Evolutionary conservation across 306 rosid species (phyloP), one percentile per base, ranked within the genome.

Genomic region (Sphenostylis stenocarpa): DNA sequence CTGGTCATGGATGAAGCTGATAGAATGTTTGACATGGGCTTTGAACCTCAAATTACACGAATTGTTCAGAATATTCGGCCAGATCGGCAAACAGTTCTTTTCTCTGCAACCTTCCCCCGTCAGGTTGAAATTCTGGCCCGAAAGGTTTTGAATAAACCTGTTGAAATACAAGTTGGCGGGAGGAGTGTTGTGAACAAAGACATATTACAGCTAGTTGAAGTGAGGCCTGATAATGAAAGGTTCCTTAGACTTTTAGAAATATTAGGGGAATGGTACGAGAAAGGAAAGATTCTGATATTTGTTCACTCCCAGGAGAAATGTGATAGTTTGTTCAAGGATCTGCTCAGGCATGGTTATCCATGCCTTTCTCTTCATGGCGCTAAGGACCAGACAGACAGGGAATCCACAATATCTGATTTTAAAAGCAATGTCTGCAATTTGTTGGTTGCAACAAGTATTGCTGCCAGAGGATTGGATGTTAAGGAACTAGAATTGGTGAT

Each of bases 21-120:
- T 87, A 85, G 97, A 70, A 94, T 94, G 98, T 91, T 94, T 85
- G 98, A 94, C 88, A 94, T 94, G 98, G 98, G 98, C 29, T 94
- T 94, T 82, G 97, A 94, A 79, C 98, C 98, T 53, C 98, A 94
- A 78, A 94, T 94, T 84, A 91, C 96, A 74, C 83, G 96, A 79
- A 94, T 94, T 77, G 98, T 94, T 80, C 96, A 94, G 81, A 90
- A 94, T 77, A 90, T 94, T 64, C 88, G 84, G 16, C 97, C 97
- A 0, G 94, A 90, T 84, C 96, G 94, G 31, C 98, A 94, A 77
- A 94, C 98, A 7, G 96, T 91, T 53, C 88, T 94, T 73, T 94
- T 94, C 81, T 91, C 98, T 85, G 97, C 98, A 2, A 90, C 98
- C 58, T 94, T 91, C 62, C 98, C 98, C 3, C 96, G 96, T 43